Conservation (phyloP, 352 stramenopile species). For the Halophytophthora batemanensis region DNA sequence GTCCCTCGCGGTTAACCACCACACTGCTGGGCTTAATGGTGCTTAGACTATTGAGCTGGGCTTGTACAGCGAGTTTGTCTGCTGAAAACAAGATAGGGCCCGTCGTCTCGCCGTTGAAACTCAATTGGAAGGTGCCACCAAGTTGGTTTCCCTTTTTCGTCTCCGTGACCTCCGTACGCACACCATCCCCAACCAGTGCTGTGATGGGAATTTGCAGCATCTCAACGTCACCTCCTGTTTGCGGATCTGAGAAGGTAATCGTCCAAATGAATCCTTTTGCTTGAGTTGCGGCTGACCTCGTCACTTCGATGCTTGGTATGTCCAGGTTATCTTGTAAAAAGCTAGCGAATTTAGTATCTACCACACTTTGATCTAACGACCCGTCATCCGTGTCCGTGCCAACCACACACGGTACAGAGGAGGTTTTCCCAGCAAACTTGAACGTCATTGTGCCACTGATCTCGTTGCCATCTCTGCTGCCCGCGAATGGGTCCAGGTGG, state of each 20-base stretch:
- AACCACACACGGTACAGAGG: constrained; percentile 32
- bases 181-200: constrained; percentile 21
- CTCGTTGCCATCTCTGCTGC: constrained; percentile 89
- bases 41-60: constrained; percentile 89
- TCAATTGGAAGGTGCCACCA: constrained; percentile 88
- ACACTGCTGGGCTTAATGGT: constrained; percentile 92
- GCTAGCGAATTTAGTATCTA: constrained; percentile 30
- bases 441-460: constrained; percentile 82
- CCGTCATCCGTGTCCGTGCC: constrained; percentile 34
- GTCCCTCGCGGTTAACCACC: constrained; percentile 63
- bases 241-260: constrained; percentile 62
- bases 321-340: constrained; percentile 47
- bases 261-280: constrained; percentile 78
- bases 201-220: constrained; percentile 35
- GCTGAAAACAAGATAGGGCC: constrained; percentile 88
- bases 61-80: constrained; percentile 74
- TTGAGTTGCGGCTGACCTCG: constrained; percentile 53
- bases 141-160: constrained; percentile 85
- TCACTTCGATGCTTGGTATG: constrained; percentile 46
- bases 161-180: constrained; percentile 55
- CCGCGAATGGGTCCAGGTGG: constrained; percentile 39
- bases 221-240: constrained; percentile 81
- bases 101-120: constrained; percentile 91
- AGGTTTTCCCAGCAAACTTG: constrained; percentile 39
- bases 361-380: constrained; percentile 20